A percentile compares a stretch with the other conserved stretches of the same genome.
These are phyloP conservation scores for Sclerotinia glacialis DNA, from an alignment of 2,329 filamentous ascomycete species.

Conservation along the genomic window DNA sequence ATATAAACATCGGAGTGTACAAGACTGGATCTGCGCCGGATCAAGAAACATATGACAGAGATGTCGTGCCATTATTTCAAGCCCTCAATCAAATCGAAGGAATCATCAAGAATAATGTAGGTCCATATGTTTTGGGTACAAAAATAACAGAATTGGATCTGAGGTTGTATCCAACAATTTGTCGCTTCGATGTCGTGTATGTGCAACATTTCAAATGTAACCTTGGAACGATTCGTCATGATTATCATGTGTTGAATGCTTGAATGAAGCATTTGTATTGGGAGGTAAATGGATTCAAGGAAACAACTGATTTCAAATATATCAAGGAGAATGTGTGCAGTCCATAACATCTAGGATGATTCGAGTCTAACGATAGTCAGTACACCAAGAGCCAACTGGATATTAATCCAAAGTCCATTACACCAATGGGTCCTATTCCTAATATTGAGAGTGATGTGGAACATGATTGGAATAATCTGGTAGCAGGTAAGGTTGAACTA, in stretches of 20 bases:
- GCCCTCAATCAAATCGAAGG: constrained; percentile 72
- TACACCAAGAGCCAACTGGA: constrained; percentile 80
- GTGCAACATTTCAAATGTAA: constrained; percentile 63
- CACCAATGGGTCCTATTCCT: constrained; percentile 79
- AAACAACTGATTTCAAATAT: constrained; percentile 35
- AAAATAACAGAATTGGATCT: constrained; percentile 68
- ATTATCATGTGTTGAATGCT: constrained; percentile 51
- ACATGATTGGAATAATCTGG: constrained; percentile 51
- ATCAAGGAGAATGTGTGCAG: constrained; percentile 51
- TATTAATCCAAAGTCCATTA: constrained; percentile 70
- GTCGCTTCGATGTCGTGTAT: constrained; percentile 66
- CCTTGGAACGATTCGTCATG: constrained; percentile 58
- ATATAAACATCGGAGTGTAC: constrained; percentile 67
- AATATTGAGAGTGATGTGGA: constrained; percentile 68
- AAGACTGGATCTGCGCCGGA: constrained; percentile 79
- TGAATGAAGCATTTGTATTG: constrained; percentile 67
- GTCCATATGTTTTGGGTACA: constrained; percentile 58
- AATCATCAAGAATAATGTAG: constrained; percentile 50
- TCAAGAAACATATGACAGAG: constrained; percentile 75
- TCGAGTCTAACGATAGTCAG: constrained; percentile 49
- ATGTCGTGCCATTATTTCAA: constrained; percentile 67
- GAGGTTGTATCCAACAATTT: constrained; percentile 62
- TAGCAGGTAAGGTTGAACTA: constrained; percentile 79
- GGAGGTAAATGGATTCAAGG: constrained; percentile 53
- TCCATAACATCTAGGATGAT: neutral